These are phyloP conservation scores for Pneumocystis murina DNA, from an alignment of 1,139 yeast genomes.

Conservation along the genomic window DNA sequence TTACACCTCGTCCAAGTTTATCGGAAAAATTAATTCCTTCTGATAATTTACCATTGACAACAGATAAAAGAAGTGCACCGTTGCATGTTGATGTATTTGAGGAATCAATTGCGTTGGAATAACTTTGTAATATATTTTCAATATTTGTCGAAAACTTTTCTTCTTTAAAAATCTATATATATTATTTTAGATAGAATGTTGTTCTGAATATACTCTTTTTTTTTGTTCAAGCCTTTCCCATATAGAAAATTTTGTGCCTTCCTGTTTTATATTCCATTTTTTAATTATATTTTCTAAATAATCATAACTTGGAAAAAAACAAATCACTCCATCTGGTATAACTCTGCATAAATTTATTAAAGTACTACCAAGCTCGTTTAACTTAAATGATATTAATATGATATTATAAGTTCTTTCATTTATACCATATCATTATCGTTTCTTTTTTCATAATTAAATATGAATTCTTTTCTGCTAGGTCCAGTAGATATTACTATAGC, in stretches of 20 bases:
- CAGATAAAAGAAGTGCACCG: slow-evolving; percentile 66
- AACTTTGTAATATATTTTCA: slow-evolving; percentile 36
- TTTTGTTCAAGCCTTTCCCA: slow-evolving; percentile 13
- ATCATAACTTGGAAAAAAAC: slow-evolving; percentile 68
- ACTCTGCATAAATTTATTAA: slow-evolving; percentile 30
- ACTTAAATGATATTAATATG: background rate
- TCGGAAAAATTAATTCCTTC: slow-evolving; percentile 91
- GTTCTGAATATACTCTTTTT: slow-evolving; percentile 22
- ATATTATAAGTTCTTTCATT: background rate
- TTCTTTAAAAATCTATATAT: slow-evolving; percentile 38
- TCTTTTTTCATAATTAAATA: slow-evolving; percentile 58
- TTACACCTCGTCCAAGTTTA: slow-evolving; percentile 69
- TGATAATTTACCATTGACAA: slow-evolving; percentile 85
- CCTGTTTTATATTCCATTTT: slow-evolving; percentile 34
- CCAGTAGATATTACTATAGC: slow-evolving; percentile 40
- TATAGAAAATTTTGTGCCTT: slow-evolving; percentile 2
- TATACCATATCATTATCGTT: slow-evolving; percentile 33
- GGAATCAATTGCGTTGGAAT: slow-evolving; percentile 24
- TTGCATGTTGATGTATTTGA: slow-evolving; percentile 6
- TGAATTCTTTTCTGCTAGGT: slow-evolving; percentile 28
- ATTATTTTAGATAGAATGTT: slow-evolving; percentile 25
- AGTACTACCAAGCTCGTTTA: slow-evolving; percentile 36
- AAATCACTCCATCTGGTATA: slow-evolving; percentile 64
- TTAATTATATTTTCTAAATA: slow-evolving; percentile 40
- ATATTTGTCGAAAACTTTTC: slow-evolving; percentile 32